These are phyloP conservation scores for Acacia concinna DNA, from an alignment of 331 rosid species.

Conservation along the genomic window DNA sequence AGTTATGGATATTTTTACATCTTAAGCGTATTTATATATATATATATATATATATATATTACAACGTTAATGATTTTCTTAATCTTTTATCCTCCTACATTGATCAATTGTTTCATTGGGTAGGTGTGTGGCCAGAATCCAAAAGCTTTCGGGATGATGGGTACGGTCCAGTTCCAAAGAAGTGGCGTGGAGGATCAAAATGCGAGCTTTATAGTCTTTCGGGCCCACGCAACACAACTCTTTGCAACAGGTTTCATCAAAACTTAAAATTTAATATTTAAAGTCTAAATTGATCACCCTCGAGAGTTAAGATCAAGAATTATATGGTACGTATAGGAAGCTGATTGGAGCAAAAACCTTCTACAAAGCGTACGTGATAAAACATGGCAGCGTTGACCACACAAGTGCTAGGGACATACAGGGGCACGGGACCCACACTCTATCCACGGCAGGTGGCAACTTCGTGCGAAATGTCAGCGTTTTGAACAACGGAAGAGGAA, in stretches of 20 bases:
- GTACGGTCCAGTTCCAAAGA: neutral
- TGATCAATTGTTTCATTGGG: no score
- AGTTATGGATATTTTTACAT: no score
- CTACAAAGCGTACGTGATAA: conserved; percentile 26
- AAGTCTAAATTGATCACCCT: no score
- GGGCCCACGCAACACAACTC: neutral
- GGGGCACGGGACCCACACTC: conserved; percentile 61
- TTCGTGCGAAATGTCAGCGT: conserved; percentile 33
- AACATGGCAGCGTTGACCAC: neutral
- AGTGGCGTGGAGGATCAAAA: neutral
- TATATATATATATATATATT: no score
- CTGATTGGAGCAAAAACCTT: conserved; percentile 69
- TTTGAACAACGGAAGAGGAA: conserved; percentile 46
- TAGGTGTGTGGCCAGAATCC: neutral
- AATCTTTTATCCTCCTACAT: no score
- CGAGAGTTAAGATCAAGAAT: no score
- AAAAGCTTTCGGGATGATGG: neutral
- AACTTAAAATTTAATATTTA: no score
- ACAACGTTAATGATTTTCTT: neutral
- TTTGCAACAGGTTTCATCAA: neutral
- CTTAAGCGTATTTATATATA: no score
- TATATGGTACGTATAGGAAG: conserved; percentile 45
- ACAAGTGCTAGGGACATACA: conserved; percentile 33
- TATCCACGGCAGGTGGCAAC: conserved; percentile 53
- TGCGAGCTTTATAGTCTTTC: neutral